phyloP scores from a whole-genome alignment of 208 protist species.

The Crithidia acanthocephali region DNA sequence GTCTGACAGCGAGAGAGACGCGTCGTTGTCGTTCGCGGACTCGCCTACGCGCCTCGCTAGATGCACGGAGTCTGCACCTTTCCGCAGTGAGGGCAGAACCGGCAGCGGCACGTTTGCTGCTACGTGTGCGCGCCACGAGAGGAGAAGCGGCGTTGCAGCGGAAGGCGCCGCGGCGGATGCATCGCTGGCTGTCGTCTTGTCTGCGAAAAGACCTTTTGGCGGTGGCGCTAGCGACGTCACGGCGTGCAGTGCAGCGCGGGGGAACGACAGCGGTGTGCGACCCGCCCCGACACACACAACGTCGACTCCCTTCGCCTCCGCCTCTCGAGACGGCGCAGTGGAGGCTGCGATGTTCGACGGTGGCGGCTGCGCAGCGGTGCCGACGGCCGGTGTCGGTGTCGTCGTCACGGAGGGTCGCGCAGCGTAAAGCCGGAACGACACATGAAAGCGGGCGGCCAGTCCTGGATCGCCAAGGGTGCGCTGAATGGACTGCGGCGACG shows the following conservation, averaged over 20 bases:
- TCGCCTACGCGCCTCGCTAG: too few relatives aligned
- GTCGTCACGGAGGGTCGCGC: too few relatives aligned
- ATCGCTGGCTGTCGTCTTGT: background rate
- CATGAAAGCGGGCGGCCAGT: constrained; percentile 9
- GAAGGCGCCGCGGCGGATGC: background rate
- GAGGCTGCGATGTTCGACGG: too few relatives aligned
- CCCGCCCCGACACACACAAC: constrained; percentile 19
- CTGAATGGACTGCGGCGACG: constrained; percentile 18
- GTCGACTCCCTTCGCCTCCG: background rate
- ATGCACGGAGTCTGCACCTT: too few relatives aligned
- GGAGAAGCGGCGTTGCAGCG: background rate
- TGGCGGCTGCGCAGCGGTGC: too few relatives aligned
- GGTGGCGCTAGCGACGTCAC: background rate
- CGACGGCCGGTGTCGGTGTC: too few relatives aligned
- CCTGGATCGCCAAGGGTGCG: constrained; percentile 10
- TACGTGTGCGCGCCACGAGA: constrained; percentile 27
- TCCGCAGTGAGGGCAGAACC: background rate
- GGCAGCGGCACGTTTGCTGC: constrained; percentile 1
- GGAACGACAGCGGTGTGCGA: constrained; percentile 7
- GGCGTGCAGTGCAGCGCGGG: background rate
- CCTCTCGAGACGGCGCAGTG: background rate
- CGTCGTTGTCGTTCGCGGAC: background rate
- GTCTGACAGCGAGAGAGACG: background rate
- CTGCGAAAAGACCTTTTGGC: background rate
- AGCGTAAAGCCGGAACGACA: constrained; percentile 14